phyloP scores from a whole-genome alignment of 805 yeast genomes.

The Candida alai region DNA sequence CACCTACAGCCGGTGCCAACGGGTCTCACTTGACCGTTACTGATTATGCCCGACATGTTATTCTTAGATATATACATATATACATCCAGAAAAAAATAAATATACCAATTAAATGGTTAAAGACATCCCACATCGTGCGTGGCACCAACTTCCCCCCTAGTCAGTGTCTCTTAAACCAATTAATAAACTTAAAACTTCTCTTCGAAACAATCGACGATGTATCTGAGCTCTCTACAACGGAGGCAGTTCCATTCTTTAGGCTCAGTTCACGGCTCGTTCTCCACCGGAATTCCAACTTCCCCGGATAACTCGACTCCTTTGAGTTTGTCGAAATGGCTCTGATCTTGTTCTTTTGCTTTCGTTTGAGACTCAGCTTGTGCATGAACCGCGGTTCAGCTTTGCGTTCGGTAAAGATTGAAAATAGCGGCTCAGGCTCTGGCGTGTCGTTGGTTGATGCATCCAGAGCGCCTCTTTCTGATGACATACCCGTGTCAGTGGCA shows the following conservation, averaged over 20 bases:
- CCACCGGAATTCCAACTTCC: too few relatives aligned
- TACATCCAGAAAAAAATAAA: not conserved
- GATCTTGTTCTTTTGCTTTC: not conserved
- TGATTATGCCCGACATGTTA: not conserved
- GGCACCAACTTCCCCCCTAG: not conserved
- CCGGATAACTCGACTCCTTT: too few relatives aligned
- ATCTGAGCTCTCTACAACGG: constrained; percentile 3
- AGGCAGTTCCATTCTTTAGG: too few relatives aligned
- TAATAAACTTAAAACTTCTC: constrained; percentile 7
- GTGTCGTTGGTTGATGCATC: not conserved
- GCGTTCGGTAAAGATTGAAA: not conserved
- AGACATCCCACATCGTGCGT: not conserved
- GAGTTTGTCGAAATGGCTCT: constrained; percentile 1
- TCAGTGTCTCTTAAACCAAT: constrained; percentile 8
- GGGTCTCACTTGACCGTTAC: too few relatives aligned
- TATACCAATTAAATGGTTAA: not conserved
- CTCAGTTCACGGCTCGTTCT: too few relatives aligned
- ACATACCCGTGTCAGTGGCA: not conserved
- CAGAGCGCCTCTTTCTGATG: not conserved
- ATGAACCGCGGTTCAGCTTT: constrained; percentile 3
- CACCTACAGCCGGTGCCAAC: too few relatives aligned
- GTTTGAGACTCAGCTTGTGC: constrained; percentile 5
- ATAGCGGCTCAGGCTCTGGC: constrained; percentile 1
- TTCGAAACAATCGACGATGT: constrained; percentile 6
- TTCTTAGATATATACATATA: not conserved